Conservation (phyloP, 768 basidiomycete genomes). For the Trametes cinnabarina region DNA sequence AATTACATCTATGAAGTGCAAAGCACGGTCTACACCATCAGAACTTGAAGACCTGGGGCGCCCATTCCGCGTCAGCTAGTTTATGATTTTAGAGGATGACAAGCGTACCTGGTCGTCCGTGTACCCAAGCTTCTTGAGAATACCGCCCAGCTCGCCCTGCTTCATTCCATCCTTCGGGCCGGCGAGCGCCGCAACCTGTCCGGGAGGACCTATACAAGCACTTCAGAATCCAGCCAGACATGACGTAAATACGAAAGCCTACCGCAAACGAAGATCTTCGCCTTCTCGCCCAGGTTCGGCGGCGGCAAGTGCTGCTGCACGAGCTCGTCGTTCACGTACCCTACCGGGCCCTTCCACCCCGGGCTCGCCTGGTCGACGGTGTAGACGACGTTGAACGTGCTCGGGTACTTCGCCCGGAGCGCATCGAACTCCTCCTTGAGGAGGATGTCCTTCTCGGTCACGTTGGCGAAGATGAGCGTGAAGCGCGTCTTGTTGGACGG, state of each 20-base stretch:
- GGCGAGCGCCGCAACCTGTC: conserved; percentile 82
- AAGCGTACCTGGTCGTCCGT: conserved; percentile 71
- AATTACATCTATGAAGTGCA: neutral
- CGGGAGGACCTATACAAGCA: conserved; percentile 72
- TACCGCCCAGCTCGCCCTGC: conserved; percentile 79
- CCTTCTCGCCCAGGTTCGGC: conserved; percentile 64
- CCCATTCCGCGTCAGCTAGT: neutral
- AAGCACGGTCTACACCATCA: neutral
- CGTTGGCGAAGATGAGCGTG: conserved; percentile 88
- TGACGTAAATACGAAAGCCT: conserved; percentile 26
- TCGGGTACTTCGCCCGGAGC: conserved; percentile 64
- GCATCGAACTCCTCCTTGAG: conserved; percentile 75
- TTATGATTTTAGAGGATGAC: neutral
- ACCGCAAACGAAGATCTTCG: conserved; percentile 91
- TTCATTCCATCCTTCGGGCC: conserved; percentile 88
- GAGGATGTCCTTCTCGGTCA: conserved; percentile 87
- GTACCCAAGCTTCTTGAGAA: conserved; percentile 88
- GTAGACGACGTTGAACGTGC: conserved; percentile 80
- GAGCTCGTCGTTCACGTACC: conserved; percentile 72
- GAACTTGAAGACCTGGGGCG: conserved; percentile 26
- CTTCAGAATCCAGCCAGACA: neutral
- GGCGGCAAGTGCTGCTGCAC: conserved; percentile 72
- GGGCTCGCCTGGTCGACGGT: conserved; percentile 74
- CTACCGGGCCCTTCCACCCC: conserved; percentile 67
- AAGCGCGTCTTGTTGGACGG: conserved; percentile 89